These are phyloP conservation scores for Magnusiomyces paraingens DNA, from an alignment of 1,139 yeast species.

Conservation along the genomic window DNA sequence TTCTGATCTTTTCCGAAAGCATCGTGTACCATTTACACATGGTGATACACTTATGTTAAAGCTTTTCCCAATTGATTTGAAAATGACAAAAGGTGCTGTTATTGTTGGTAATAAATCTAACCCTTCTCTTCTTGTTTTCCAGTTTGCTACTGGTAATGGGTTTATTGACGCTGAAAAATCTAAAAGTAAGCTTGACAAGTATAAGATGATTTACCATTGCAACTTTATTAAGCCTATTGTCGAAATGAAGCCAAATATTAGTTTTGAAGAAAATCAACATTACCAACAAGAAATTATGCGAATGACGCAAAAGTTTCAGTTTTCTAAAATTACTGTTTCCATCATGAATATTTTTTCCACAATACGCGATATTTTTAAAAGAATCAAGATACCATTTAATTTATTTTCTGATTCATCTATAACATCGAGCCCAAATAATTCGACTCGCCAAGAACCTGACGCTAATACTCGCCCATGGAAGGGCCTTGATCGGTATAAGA, in stretches of 20 bases:
- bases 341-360: neutral
- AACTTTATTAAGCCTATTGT: slow-evolving; percentile 47
- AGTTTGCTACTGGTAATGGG: slow-evolving; percentile 54
- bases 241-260: slow-evolving; percentile 63
- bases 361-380: neutral
- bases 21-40: slow-evolving; percentile 3
- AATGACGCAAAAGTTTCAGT: slow-evolving; percentile 7
- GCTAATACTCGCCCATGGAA: slow-evolving; percentile 23
- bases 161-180: slow-evolving; percentile 51
- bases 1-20: neutral
- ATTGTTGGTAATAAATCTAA: slow-evolving; percentile 76
- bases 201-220: slow-evolving; percentile 41
- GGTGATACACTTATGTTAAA: slow-evolving; percentile 32
- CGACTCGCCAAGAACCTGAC: slow-evolving; percentile 3
- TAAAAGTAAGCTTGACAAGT: slow-evolving; percentile 47
- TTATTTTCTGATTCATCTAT: neutral
- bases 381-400: neutral
- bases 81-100: slow-evolving; percentile 61
- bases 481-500: slow-evolving; percentile 39
- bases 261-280: slow-evolving; percentile 34
- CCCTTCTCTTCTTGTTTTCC: slow-evolving; percentile 60
- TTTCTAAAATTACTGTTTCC: slow-evolving; percentile 2
- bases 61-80: slow-evolving; percentile 52
- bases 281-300: slow-evolving; percentile 2
- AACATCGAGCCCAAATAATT: neutral